phyloP scores from a whole-genome alignment of 768 basidiomycete species.

The Kondoa malvinella region DNA sequence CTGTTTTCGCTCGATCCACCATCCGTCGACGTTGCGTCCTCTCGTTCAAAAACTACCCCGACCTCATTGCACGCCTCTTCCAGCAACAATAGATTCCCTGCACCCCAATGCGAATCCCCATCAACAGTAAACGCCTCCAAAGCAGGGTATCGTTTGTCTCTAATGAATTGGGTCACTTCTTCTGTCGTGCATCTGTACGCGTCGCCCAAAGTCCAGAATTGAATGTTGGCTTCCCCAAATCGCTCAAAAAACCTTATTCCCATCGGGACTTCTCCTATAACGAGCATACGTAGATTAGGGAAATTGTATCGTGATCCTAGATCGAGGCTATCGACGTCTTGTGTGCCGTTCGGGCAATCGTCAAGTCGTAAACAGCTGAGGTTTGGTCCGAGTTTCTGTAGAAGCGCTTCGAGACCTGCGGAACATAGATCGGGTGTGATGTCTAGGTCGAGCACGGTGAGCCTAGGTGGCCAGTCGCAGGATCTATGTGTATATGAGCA shows the following conservation, averaged over 20 bases:
- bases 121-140: too few species aligned
- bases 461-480: background rate
- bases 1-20: too few species aligned
- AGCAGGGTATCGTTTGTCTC: too few species aligned
- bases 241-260: background rate
- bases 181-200: background rate
- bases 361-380: background rate
- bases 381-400: background rate
- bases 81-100: too few species aligned
- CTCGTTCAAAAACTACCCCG: too few species aligned
- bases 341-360: background rate
- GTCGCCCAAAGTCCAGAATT: background rate
- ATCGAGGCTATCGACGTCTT: background rate
- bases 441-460: background rate
- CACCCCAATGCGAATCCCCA: too few species aligned
- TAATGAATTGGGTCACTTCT: background rate
- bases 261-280: background rate
- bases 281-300: background rate
- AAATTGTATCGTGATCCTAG: background rate
- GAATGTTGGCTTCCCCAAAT: background rate
- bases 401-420: background rate
- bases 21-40: too few species aligned
- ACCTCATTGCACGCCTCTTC: too few species aligned
- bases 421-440: background rate
- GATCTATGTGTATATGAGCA: background rate